Conservation (phyloP, 176 grass and related monocot species). For the Tillandsia leiboldiana region DNA sequence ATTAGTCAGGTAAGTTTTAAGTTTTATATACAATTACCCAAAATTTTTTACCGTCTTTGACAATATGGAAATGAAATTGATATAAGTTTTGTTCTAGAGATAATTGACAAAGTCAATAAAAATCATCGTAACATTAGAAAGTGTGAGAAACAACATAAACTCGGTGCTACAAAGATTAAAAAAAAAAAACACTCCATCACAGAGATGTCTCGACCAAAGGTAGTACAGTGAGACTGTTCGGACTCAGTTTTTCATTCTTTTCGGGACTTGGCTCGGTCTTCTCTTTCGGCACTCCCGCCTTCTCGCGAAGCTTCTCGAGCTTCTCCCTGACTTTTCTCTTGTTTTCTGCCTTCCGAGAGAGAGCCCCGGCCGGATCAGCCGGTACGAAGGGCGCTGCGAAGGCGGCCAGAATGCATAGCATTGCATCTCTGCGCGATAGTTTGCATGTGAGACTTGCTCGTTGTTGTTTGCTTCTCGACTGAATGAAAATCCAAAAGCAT, state of each 20-base stretch:
- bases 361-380: conserved; percentile 24
- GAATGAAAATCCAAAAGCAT: not conserved
- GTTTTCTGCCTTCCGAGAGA: conserved; percentile 42
- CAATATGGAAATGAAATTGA: no score
- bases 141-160: not conserved
- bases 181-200: not conserved
- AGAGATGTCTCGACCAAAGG: conserved; percentile 10
- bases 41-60: no score
- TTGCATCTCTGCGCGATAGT: conserved; percentile 39
- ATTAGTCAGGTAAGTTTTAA: no score
- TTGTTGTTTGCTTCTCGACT: conserved; percentile 16
- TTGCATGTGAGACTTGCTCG: conserved; percentile 9
- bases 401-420: conserved; percentile 39
- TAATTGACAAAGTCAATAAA: not conserved
- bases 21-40: no score
- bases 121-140: not conserved
- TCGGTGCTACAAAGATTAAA: not conserved
- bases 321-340: conserved; percentile 63
- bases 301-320: conserved; percentile 56
- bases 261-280: conserved; percentile 6
- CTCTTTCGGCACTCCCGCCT: conserved; percentile 22
- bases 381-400: conserved; percentile 25
- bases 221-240: not conserved
- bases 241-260: conserved; percentile 11
- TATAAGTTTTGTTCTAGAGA: no score